Evolutionary conservation across 306 rosid genomes (phyloP), one percentile per base, ranked within the genome.

Genomic region (Albizia julibrissin): DNA sequence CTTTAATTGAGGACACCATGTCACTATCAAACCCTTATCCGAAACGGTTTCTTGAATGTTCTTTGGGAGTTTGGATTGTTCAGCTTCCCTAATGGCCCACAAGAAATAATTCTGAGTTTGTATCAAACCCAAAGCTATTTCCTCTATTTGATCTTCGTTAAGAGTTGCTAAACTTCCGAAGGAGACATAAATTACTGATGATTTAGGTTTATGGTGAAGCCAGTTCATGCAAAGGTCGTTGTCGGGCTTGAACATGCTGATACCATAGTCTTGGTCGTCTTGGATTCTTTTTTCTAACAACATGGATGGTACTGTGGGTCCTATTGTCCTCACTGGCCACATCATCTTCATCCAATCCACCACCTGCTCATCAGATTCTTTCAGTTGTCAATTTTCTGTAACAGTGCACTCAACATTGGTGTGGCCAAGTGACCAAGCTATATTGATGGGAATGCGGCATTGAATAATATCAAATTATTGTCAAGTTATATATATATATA

Each of bases 291-390:
- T 34, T 47, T 67, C 72, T 21, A 67, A 67, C 8, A 37, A 67
- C 72, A 67, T 18, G 0, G 72, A 67, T 3, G 72, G 72, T 2
- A 67, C 27, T 8, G 72, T 21, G 8, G 72, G 72, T 67, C 72
- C 72, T 34, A 67, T 34, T 67, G 72, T 67, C 72, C 1, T 19
- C 16, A 34, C 4, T 67, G 46, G 47, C 46, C 44, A 67, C 42
- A 67, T 67, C 47, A 37, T 67, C 26, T 6, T 67, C 72, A 67
- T 67, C 72, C 72, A 67, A 16, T 67, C 47, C 47, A 67, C 72
- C 14, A 19, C 46, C 47, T 67, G 27, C 1, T 1, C 0, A 6
- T 19, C 10, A 54, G 21, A 54, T 21, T 24, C 10, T 21, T 21
- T 54, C 3, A 21, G 3, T 21, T 18, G 22, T 18, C 11, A 67